Conservation (phyloP, 106 monocot genomes). For the Dendrobium chrysotoxum region DNA sequence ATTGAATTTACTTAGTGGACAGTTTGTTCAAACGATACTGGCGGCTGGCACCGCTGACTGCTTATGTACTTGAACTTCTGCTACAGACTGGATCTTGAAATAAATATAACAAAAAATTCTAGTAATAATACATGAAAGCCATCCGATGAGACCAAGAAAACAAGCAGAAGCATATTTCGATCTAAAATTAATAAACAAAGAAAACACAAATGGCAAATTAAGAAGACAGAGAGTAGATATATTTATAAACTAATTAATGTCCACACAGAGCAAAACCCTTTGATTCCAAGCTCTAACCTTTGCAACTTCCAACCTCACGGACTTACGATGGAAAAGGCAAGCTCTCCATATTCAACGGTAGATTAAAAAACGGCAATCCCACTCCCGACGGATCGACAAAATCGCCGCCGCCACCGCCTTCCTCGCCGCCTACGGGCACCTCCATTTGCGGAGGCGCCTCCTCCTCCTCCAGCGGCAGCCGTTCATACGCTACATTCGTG, state of each 20-base stretch:
- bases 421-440: neutral
- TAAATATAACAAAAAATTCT: neutral
- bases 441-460: neutral
- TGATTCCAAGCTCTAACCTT: neutral
- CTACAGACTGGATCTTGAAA: too few species aligned
- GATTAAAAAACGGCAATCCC: conserved; percentile 7
- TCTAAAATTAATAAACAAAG: too few species aligned
- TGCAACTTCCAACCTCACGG: too few species aligned
- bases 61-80: too few species aligned
- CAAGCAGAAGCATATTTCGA: too few species aligned
- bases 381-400: neutral
- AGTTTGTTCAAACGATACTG: too few species aligned
- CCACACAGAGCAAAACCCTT: neutral
- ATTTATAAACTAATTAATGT: neutral
- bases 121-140: neutral
- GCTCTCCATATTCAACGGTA: conserved; percentile 6
- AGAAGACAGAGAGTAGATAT: neutral
- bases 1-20: too few species aligned
- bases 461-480: conserved; percentile 7
- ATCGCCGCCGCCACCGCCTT: neutral
- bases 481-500: conserved; percentile 13
- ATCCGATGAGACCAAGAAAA: too few species aligned
- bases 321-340: neutral
- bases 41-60: too few species aligned
- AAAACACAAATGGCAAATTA: too few species aligned